Conservation (phyloP, 805 yeast genomes). For the Scheffersomyces stipitis region DNA sequence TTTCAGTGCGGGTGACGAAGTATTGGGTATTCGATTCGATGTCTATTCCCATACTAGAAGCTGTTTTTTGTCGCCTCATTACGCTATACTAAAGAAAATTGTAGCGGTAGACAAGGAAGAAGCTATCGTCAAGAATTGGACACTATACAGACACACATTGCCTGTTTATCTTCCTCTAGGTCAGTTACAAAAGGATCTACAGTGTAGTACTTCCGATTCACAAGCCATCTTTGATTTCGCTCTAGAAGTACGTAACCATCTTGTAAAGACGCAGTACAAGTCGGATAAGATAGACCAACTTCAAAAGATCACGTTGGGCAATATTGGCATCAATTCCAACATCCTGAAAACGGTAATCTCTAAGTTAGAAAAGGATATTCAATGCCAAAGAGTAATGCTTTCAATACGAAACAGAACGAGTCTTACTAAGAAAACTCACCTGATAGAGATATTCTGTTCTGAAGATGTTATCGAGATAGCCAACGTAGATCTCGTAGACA, state of each 20-base stretch:
- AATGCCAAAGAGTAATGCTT: constrained; percentile 21
- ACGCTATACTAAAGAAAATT: constrained; percentile 38
- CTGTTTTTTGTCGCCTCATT: constrained; percentile 43
- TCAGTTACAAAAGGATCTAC: constrained; percentile 12
- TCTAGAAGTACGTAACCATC: constrained; percentile 17
- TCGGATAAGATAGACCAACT: constrained; percentile 28
- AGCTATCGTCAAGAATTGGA: constrained; percentile 20
- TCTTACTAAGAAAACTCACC: constrained; percentile 2
- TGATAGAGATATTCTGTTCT: constrained; percentile 22
- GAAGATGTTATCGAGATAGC: constrained; percentile 15
- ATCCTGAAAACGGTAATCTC: constrained; percentile 7
- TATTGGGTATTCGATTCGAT: constrained; percentile 55
- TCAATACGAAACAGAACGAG: constrained; percentile 3
- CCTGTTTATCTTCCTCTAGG: constrained; percentile 32
- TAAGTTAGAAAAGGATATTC: constrained; percentile 23
- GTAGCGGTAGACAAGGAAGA: constrained; percentile 4
- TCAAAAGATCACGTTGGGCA: constrained; percentile 3
- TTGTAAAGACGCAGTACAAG: constrained; percentile 29
- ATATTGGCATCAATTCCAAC: constrained; percentile 5
- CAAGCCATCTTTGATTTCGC: constrained; percentile 22
- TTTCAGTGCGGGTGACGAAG: constrained; percentile 25
- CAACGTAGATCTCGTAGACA: constrained; percentile 1
- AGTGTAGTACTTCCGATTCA: constrained; percentile 9
- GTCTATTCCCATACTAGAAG: constrained; percentile 23
- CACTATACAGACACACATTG: constrained; percentile 34